Conservation (phyloP, 176 grass and related monocot species). For the Carex kokanica region DNA sequence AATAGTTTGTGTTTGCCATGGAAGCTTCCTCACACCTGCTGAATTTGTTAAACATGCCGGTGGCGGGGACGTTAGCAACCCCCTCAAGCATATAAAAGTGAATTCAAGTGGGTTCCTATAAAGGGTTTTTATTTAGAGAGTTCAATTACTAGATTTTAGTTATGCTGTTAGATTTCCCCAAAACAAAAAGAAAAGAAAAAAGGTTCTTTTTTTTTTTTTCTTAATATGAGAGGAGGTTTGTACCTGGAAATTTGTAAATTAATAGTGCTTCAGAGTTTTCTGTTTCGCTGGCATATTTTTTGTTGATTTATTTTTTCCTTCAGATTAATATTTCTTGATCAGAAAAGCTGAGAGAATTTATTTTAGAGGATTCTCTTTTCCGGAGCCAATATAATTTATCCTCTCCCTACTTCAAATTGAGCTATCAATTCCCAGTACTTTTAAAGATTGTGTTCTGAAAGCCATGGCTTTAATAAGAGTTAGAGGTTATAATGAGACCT, state of each 20-base stretch:
- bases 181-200: conserved; percentile 24
- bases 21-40: conserved; percentile 75
- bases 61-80: conserved; percentile 68
- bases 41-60: conserved; percentile 93
- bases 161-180: conserved; percentile 13
- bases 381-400: too few species aligned
- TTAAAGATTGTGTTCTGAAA: too few species aligned
- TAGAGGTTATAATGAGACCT: too few species aligned
- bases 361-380: too few species aligned
- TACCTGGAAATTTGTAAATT: conserved; percentile 30
- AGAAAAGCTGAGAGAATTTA: not conserved
- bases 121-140: conserved; percentile 14
- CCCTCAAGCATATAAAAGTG: conserved; percentile 73
- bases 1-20: conserved; percentile 97
- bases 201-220: conserved; percentile 6
- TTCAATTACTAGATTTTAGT: conserved; percentile 30
- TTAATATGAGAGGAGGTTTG: conserved; percentile 23
- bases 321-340: not conserved
- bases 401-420: too few species aligned
- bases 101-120: conserved; percentile 35
- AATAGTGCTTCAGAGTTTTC: conserved; percentile 23
- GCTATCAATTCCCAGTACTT: too few species aligned
- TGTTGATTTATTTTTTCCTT: not conserved
- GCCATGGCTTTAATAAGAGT: too few species aligned
- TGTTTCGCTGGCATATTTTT: conserved; percentile 13